Percentiles rank a stretch among this genome's conserved stretches.
Conservation (phyloP, 176 grass and related monocot genomes). For the Oryza glumipatula region DNA sequence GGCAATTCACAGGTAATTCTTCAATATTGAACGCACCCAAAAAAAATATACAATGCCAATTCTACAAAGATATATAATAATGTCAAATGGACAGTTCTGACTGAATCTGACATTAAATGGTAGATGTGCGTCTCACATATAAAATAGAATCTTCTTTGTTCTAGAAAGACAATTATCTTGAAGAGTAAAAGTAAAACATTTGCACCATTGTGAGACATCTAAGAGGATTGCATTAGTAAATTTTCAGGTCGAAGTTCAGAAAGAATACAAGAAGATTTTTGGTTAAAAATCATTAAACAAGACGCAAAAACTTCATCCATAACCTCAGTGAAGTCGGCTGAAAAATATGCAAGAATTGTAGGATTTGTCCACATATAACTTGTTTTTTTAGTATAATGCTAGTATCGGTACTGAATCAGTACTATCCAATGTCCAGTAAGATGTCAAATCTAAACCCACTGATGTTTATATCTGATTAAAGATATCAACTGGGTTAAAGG, state of each 20-base stretch:
- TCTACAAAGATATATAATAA: neutral
- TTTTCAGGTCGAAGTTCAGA: neutral
- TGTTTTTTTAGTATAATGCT: neutral
- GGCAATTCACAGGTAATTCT: slow-evolving; percentile 11
- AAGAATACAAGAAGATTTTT: neutral
- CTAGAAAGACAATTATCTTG: neutral
- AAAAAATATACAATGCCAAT: neutral
- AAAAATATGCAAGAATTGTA: neutral
- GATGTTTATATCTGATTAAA: neutral
- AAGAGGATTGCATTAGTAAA: neutral
- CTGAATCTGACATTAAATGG: slow-evolving; percentile 2
- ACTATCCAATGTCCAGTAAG: neutral
- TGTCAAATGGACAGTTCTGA: neutral
- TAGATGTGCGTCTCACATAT: neutral
- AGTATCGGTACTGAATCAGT: neutral
- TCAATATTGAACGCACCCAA: slow-evolving; percentile 4
- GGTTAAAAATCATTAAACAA: neutral
- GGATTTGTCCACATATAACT: neutral
- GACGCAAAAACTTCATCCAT: neutral
- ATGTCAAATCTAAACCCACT: neutral
- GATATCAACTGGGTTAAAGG: neutral
- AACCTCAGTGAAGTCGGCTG: neutral
- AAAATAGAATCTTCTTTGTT: neutral
- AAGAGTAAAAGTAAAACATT: neutral
- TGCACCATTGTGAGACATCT: neutral